Conservation (phyloP, 2,329 filamentous ascomycete species). For the Diaporthe citri region DNA sequence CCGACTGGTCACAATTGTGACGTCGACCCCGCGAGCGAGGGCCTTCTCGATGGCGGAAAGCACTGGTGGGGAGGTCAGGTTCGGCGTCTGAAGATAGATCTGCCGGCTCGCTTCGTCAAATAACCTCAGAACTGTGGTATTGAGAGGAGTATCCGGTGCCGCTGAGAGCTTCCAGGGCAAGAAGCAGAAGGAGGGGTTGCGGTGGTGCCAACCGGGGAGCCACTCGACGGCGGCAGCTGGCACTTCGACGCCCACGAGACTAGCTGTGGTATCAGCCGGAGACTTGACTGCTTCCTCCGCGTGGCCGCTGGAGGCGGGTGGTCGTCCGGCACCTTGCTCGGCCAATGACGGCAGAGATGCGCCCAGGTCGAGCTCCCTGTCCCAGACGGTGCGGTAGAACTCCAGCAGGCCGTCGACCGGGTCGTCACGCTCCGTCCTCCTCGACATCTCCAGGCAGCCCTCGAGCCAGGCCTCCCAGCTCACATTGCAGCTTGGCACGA, state of each 20-base stretch:
- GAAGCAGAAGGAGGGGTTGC: constrained; percentile 73
- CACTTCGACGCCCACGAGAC: constrained; percentile 57
- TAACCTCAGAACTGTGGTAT: constrained; percentile 72
- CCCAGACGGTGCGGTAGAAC: constrained; percentile 81
- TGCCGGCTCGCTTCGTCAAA: constrained; percentile 67
- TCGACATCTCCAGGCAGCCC: constrained; percentile 74
- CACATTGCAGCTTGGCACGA: constrained; percentile 85
- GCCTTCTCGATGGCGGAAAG: constrained; percentile 72
- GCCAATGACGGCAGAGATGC: not conserved
- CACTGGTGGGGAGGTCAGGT: constrained; percentile 77
- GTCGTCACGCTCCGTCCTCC: constrained; percentile 56
- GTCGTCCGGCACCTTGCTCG: not conserved
- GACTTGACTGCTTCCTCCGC: constrained; percentile 40
- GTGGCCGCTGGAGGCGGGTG: constrained; percentile 34
- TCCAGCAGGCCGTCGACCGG: constrained; percentile 71
- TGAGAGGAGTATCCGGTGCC: constrained; percentile 76
- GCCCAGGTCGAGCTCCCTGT: constrained; percentile 45
- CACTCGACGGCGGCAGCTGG: constrained; percentile 52
- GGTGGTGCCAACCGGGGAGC: constrained; percentile 80
- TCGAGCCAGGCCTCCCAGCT: constrained; percentile 93
- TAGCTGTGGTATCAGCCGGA: constrained; percentile 34
- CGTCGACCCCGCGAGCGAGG: constrained; percentile 74
- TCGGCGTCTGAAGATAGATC: constrained; percentile 82
- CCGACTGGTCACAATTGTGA: constrained; percentile 76
- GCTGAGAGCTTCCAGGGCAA: constrained; percentile 66